These are phyloP conservation scores for Lyophyllum shimeji DNA, from an alignment of 768 basidiomycete species.

Conservation along the genomic window DNA sequence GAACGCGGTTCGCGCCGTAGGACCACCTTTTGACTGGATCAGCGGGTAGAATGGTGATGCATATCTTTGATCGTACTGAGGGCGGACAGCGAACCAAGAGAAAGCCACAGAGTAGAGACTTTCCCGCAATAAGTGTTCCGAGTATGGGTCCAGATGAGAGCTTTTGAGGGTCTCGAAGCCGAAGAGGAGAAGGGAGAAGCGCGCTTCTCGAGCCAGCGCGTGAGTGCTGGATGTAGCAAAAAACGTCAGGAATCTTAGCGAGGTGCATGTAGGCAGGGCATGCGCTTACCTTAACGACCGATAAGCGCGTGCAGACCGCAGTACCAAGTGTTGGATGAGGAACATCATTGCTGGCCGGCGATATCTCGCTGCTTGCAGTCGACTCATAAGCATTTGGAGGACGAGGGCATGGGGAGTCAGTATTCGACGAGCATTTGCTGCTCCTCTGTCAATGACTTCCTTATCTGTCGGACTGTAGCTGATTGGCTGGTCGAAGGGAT, in stretches of 20 bases:
- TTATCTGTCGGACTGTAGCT: constrained; percentile 91
- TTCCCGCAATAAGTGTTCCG: constrained; percentile 75
- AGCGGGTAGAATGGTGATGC: neutral
- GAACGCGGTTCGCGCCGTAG: constrained; percentile 90
- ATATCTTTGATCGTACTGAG: constrained; percentile 62
- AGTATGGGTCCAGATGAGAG: constrained; percentile 79
- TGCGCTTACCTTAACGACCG: constrained; percentile 67
- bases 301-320: constrained; percentile 74
- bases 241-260: constrained; percentile 1
- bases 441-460: constrained; percentile 72
- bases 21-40: constrained; percentile 75
- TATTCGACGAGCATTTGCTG: constrained; percentile 67
- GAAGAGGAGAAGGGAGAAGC: constrained; percentile 89
- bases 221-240: constrained; percentile 65
- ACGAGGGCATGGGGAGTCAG: constrained; percentile 83
- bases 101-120: constrained; percentile 79
- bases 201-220: constrained; percentile 84
- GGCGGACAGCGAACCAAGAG: constrained; percentile 91
- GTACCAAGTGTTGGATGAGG: constrained; percentile 79
- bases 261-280: neutral
- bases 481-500: constrained; percentile 86
- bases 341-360: constrained; percentile 81
- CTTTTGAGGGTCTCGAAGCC: constrained; percentile 91
- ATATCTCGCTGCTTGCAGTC: constrained; percentile 92
- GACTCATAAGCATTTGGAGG: constrained; percentile 85